Evolutionary conservation across 371 early-diverging fungal genomes (phyloP).

Genomic region (Blastocladiella emersonii): DNA sequence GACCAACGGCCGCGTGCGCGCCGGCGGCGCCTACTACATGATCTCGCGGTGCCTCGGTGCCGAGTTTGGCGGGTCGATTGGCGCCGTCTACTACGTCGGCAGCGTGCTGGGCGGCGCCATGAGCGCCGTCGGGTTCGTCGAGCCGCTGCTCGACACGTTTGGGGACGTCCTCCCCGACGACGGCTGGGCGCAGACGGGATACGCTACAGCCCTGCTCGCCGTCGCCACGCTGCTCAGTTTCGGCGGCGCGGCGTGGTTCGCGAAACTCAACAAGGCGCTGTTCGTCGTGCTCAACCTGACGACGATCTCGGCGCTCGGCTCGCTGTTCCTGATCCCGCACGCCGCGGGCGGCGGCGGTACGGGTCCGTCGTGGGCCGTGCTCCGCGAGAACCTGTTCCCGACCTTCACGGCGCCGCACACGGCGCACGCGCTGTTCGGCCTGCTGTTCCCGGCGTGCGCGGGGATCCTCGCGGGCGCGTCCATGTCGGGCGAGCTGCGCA

Average conservation of each 20-base stretch:
- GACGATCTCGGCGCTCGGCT: slow-evolving; percentile 30
- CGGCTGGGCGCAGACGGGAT: slow-evolving; percentile 26
- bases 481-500: slow-evolving; percentile 46
- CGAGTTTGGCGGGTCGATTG: slow-evolving; percentile 64
- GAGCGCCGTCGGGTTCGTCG: slow-evolving; percentile 44
- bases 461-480: slow-evolving; percentile 50
- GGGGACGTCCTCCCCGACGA: slow-evolving; percentile 11
- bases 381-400: slow-evolving; percentile 43
- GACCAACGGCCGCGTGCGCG: slow-evolving; percentile 45
- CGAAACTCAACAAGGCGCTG: background rate
- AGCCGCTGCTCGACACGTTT: slow-evolving; percentile 41
- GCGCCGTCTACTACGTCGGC: slow-evolving; percentile 48
- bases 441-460: slow-evolving; percentile 47
- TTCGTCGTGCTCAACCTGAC: slow-evolving; percentile 25
- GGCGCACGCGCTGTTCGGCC: slow-evolving; percentile 32
- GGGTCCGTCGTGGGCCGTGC: slow-evolving; percentile 29
- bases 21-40: slow-evolving; percentile 62
- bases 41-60: slow-evolving; percentile 52
- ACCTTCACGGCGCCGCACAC: slow-evolving; percentile 23
- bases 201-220: slow-evolving; percentile 30
- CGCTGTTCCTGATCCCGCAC: slow-evolving; percentile 31
- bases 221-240: slow-evolving; percentile 33
- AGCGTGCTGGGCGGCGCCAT: slow-evolving; percentile 39
- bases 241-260: slow-evolving; percentile 20
- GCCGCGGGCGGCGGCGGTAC: too few relatives aligned